These are phyloP conservation scores for Liriodendron chinense DNA, from an alignment of 164 flowering plant species.

Conservation along the genomic window DNA sequence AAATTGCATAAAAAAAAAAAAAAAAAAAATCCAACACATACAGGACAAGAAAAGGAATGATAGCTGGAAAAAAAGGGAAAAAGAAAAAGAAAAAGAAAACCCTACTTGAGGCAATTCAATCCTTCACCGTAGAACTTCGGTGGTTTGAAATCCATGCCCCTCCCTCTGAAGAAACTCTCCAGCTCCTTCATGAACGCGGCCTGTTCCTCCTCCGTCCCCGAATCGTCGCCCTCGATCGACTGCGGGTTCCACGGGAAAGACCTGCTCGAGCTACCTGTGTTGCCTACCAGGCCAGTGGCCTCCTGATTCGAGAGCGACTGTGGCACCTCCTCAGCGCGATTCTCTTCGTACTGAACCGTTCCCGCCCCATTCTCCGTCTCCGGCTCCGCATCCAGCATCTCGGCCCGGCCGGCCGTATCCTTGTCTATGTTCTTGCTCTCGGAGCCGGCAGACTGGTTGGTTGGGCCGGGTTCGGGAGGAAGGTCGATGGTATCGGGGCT, in stretches of 20 bases:
- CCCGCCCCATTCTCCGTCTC: slow-evolving; percentile 6
- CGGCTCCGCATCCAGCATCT: not conserved
- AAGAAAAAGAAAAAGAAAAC: slow-evolving; percentile 2
- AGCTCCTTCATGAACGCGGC: slow-evolving; percentile 70
- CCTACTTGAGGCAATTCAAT: slow-evolving; percentile 85
- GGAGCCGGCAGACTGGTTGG: not conserved
- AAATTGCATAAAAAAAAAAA: not conserved
- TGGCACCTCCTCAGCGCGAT: not conserved
- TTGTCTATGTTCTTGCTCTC: not conserved
- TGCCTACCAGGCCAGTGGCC: not conserved
- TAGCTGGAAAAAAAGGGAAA: no score
- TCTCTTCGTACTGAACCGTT: slow-evolving; percentile 11
- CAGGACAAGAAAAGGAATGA: not conserved
- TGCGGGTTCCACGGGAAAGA: slow-evolving; percentile 15
- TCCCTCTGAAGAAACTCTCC: slow-evolving; percentile 65
- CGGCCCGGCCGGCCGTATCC: not conserved
- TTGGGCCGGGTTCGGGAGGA: not conserved
- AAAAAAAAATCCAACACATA: not conserved
- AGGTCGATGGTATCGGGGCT: not conserved
- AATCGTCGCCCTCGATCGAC: slow-evolving; percentile 51
- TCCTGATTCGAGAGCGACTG: not conserved
- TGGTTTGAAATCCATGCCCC: slow-evolving; percentile 77
- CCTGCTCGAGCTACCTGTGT: slow-evolving; percentile 4
- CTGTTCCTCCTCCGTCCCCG: slow-evolving; percentile 84
- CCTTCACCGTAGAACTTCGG: slow-evolving; percentile 90